These are phyloP conservation scores for Saturnispora hagleri DNA, from an alignment of 805 yeast genomes.

Conservation along the genomic window DNA sequence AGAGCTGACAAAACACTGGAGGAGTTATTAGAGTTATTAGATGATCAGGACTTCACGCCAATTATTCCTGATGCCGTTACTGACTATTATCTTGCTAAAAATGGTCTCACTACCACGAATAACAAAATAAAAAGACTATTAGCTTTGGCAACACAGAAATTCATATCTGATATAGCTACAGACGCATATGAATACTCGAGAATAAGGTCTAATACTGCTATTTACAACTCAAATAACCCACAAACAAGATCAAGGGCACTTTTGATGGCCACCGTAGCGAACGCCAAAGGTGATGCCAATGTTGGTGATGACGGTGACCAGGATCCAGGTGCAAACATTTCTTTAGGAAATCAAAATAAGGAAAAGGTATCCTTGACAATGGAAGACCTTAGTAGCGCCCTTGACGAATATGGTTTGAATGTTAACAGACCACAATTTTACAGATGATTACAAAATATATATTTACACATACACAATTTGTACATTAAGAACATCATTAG, in stretches of 20 bases:
- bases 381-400: slow-evolving; percentile 87
- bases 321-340: slow-evolving; percentile 13
- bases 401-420: slow-evolving; percentile 77
- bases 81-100: slow-evolving; percentile 67
- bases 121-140: slow-evolving; percentile 69
- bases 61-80: slow-evolving; percentile 95
- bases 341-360: slow-evolving; percentile 17
- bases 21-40: slow-evolving; percentile 83
- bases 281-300: slow-evolving; percentile 15
- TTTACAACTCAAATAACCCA: slow-evolving; percentile 78
- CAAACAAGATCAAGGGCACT: slow-evolving; percentile 77
- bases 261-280: slow-evolving; percentile 44
- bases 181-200: slow-evolving; percentile 95
- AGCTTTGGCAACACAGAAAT: slow-evolving; percentile 94
- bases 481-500: not conserved
- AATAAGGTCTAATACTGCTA: slow-evolving; percentile 80
- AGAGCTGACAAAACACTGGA: slow-evolving; percentile 74
- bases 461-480: not conserved
- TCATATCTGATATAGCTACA: slow-evolving; percentile 86
- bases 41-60: slow-evolving; percentile 90
- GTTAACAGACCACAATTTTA: slow-evolving; percentile 90
- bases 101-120: slow-evolving; percentile 60
- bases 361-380: slow-evolving; percentile 77
- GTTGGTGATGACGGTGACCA: slow-evolving; percentile 25
- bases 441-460: slow-evolving; percentile 30